A percentile compares a stretch with the other conserved stretches of the same genome.
Conservation (phyloP, 208 protist genomes). For the Leishmania lainsoni region DNA sequence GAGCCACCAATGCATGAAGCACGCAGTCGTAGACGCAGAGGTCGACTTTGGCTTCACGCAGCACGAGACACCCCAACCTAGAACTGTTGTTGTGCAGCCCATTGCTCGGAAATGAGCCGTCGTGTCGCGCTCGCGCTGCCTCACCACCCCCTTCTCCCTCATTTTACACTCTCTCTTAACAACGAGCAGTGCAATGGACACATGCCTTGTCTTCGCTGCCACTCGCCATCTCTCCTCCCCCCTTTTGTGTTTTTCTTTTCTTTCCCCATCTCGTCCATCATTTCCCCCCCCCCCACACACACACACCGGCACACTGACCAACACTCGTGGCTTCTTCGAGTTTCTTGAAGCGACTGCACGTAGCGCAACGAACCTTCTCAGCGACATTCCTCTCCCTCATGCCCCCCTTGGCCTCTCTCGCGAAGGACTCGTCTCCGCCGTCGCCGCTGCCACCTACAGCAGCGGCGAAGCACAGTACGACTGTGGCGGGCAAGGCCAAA, state of each 20-base stretch:
- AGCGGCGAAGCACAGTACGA: conserved; percentile 4
- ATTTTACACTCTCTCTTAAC: background rate
- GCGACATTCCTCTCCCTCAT: background rate
- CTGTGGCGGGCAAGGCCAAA: background rate
- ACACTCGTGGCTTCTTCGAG: background rate
- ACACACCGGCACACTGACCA: background rate
- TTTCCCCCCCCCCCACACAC: background rate
- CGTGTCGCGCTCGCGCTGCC: background rate
- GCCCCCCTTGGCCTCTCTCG: background rate
- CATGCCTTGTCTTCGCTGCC: background rate
- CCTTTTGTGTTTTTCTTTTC: background rate
- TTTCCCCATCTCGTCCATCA: too few relatives aligned
- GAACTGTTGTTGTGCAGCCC: background rate
- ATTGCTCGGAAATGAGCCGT: background rate
- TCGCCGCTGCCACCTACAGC: background rate
- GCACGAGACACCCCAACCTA: background rate
- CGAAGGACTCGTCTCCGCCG: conserved; percentile 1
- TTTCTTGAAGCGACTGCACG: background rate
- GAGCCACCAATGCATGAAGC: background rate
- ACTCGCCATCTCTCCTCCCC: background rate
- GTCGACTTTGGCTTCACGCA: background rate
- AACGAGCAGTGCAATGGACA: background rate
- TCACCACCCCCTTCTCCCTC: background rate
- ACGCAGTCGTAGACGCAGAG: background rate
- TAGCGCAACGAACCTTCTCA: background rate